A percentile compares a stretch with the other conserved stretches of the same genome.
Evolutionary conservation across 345 rosid genomes (phyloP).

Genomic region (Gossypium longicalyx): DNA sequence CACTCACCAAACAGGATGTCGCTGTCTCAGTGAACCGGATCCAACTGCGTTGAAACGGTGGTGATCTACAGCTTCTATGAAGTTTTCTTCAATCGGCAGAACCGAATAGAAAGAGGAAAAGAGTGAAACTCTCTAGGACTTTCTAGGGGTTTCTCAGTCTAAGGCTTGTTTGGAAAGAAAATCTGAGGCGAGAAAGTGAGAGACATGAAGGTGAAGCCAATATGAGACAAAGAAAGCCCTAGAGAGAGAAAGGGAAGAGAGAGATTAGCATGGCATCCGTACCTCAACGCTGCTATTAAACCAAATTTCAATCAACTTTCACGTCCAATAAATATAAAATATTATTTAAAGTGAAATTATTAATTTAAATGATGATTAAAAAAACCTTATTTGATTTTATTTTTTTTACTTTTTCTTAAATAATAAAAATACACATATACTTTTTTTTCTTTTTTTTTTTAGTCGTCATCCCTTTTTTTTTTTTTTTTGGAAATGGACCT

Average conservation of each 20-base stretch:
- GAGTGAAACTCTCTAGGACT: background rate
- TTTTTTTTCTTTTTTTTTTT: too few species aligned
- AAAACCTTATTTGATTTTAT: too few species aligned
- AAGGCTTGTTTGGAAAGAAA: conserved; percentile 28
- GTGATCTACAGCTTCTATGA: background rate
- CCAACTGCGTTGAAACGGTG: background rate
- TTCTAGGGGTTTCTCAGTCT: conserved; percentile 4
- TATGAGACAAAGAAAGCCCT: conserved; percentile 42
- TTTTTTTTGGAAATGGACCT: background rate
- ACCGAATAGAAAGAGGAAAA: background rate
- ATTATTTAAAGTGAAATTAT: background rate
- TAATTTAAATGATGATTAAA: background rate
- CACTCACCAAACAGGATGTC: conserved; percentile 1
- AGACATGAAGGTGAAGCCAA: conserved; percentile 30
- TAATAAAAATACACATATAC: too few species aligned
- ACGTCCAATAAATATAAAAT: conserved; percentile 34
- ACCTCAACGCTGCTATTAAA: conserved; percentile 41
- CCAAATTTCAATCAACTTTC: conserved; percentile 38
- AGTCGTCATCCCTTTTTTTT: conserved; percentile 2
- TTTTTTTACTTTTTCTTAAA: background rate
- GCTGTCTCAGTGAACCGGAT: conserved; percentile 7
- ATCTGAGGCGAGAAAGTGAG: conserved; percentile 32
- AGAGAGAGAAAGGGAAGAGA: conserved; percentile 24
- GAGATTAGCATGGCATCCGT: conserved; percentile 21
- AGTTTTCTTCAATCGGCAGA: background rate